Percentiles rank a stretch among this genome's conserved stretches.
Evolutionary conservation across 2,329 filamentous ascomycete genomes (phyloP).

Genomic region (Endoconidiophora laricicola): DNA sequence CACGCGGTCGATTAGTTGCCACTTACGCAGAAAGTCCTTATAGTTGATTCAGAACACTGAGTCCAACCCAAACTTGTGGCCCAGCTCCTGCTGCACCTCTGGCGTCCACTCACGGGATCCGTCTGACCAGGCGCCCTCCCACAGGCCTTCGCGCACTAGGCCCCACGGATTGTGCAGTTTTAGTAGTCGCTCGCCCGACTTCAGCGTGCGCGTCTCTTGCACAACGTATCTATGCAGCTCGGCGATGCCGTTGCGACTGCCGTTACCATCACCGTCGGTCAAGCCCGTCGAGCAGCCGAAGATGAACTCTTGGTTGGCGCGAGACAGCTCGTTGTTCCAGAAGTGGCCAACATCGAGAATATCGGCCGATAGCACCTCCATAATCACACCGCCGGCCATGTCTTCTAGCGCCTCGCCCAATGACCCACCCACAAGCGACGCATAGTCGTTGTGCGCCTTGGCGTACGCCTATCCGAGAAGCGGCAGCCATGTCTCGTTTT

Average conservation of each 20-base stretch:
- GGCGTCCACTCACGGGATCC: conserved; percentile 45
- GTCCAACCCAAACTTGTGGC: conserved; percentile 43
- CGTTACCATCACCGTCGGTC: conserved; percentile 25
- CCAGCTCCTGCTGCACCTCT: conserved; percentile 39
- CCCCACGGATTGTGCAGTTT: conserved; percentile 47
- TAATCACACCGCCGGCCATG: conserved; percentile 48
- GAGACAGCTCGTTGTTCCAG: conserved; percentile 62
- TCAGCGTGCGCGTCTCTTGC: conserved; percentile 19
- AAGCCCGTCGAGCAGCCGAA: conserved; percentile 40
- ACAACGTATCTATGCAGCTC: conserved; percentile 46
- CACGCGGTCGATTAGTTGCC: conserved; percentile 43
- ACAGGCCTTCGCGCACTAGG: conserved; percentile 28
- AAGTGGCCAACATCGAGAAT: conserved; percentile 49
- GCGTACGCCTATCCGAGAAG: conserved; percentile 71
- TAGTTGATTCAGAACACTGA: conserved; percentile 50
- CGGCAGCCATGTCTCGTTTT: conserved; percentile 71
- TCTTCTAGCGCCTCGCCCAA: conserved; percentile 44
- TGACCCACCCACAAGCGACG: conserved; percentile 52
- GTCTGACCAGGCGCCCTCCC: conserved; percentile 44
- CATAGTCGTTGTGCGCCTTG: conserved; percentile 68
- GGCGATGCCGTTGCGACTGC: conserved; percentile 38
- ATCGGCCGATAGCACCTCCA: conserved; percentile 47
- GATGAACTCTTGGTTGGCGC: conserved; percentile 62
- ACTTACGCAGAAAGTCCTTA: conserved; percentile 45
- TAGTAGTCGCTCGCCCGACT: conserved; percentile 35